Evolutionary conservation across 1,139 yeast species (phyloP), one percentile per base, ranked within the genome.

Genomic region (Yarrowia galli): DNA sequence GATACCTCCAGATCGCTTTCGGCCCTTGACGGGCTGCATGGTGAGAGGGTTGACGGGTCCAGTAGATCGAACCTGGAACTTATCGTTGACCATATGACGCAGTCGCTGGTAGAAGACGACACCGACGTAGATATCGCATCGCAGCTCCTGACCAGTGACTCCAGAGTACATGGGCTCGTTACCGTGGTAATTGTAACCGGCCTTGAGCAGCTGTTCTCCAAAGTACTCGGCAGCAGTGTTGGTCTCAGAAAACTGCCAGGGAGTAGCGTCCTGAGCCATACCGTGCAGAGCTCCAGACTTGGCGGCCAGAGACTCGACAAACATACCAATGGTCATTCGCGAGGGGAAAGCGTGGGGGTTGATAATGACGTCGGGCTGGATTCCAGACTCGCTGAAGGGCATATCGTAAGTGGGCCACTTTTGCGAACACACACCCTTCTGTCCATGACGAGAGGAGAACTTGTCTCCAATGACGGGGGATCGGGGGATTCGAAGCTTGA

Each of bases 251-350:
- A 93, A 95, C 75, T 85, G 89, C 97, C 97, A 95, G 61, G 99
- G 99, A 0, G 99, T 95, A 51, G 97, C 87, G 77, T 95, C 99
- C 75, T 95, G 98, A 2, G 98, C 96, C 76, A 92, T 89, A 75
- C 99, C 99, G 74, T 95, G 99, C 76, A 96, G 82, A 13, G 98
- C 97, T 78, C 99, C 99, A 7, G 99, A 96, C 79, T 95, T 95
- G 75, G 99, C 99, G 18, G 99, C 99, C 71, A 95, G 82, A 69
- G 97, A 89, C 80, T 95, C 99, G 65, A 95, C 98, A 81, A 95
- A 95, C 99, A 95, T 95, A 82, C 99, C 99, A 79, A 95, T 95
- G 28, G 99, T 95, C 99, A 95, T 95, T 84, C 99, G 96, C 68
- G 98, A 93, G 73, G 99, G 99, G 93, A 95, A 95, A 73, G 98